Percentiles rank a stretch among this genome's conserved stretches.
phyloP scores from a whole-genome alignment of 2,329 filamentous ascomycete species.

The Xylaria polymorpha region DNA sequence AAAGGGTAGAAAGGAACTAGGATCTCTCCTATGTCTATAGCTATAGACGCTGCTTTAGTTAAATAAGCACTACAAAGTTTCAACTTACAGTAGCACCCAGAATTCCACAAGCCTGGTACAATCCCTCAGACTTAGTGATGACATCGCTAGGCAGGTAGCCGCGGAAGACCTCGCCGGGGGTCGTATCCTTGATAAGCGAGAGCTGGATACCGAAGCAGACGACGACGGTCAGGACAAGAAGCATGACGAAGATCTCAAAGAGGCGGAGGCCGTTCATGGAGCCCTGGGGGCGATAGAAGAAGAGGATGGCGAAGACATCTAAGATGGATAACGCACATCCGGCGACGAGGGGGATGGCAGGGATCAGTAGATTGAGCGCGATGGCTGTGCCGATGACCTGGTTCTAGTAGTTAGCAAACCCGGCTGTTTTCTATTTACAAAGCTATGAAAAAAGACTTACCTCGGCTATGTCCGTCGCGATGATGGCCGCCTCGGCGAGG shows the following conservation, averaged over 20 bases:
- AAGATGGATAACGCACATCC: constrained; percentile 76
- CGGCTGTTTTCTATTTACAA: neutral
- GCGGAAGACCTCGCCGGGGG: constrained; percentile 69
- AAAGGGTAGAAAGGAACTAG: neutral
- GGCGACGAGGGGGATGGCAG: constrained; percentile 72
- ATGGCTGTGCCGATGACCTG: constrained; percentile 78
- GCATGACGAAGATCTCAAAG: constrained; percentile 74
- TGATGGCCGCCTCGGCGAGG: constrained; percentile 74
- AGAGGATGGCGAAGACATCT: constrained; percentile 74
- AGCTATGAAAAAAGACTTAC: constrained; percentile 49
- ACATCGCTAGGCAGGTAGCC: constrained; percentile 73
- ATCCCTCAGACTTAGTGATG: constrained; percentile 66
- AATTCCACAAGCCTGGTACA: constrained; percentile 80
- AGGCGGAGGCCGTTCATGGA: constrained; percentile 68
- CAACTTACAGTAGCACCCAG: constrained; percentile 72
- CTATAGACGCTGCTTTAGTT: neutral
- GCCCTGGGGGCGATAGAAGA: constrained; percentile 72
- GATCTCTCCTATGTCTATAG: neutral
- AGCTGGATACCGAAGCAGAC: constrained; percentile 78
- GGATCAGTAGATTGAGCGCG: constrained; percentile 73
- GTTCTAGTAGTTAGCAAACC: constrained; percentile 34
- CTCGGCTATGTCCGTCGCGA: constrained; percentile 78
- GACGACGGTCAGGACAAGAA: constrained; percentile 74
- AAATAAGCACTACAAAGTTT: neutral
- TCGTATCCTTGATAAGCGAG: constrained; percentile 67